Percentiles rank a stretch among this genome's conserved stretches.
These are phyloP conservation scores for Auxenochlorella protothecoides DNA, from an alignment of 139 green algal species.

Conservation along the genomic window DNA sequence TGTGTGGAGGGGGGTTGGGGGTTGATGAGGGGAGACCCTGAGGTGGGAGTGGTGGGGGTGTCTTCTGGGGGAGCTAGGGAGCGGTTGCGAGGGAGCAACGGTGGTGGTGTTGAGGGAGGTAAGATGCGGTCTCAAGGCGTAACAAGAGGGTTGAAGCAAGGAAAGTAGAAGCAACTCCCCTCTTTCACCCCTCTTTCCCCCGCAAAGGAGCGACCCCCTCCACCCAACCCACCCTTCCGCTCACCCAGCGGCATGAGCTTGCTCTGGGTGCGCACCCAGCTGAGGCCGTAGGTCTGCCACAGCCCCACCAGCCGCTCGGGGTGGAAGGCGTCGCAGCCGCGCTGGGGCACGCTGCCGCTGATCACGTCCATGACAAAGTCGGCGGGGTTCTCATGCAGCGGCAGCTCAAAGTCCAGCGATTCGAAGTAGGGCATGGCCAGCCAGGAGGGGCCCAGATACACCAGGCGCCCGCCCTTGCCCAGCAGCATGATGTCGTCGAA, in stretches of 20 bases:
- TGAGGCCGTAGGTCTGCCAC: conserved; percentile 21
- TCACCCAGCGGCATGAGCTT: neutral
- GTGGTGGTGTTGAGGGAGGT: no score
- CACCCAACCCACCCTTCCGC: no score
- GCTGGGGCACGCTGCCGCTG: conserved; percentile 26
- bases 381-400: conserved; percentile 52
- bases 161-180: no score
- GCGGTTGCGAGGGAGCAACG: neutral
- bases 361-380: conserved; percentile 57
- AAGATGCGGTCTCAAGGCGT: no score
- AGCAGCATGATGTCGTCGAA: conserved; percentile 71
- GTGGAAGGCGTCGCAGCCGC: conserved; percentile 19
- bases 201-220: no score
- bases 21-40: no score
- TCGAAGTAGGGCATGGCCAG: conserved; percentile 43
- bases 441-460: conserved; percentile 38
- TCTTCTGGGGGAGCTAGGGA: neutral
- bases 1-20: no score
- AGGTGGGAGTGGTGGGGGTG: no score
- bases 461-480: conserved; percentile 36
- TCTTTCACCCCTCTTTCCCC: no score
- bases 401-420: conserved; percentile 41
- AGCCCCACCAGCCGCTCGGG: conserved; percentile 29
- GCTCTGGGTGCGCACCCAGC: conserved; percentile 16
- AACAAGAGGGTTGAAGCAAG: no score